phyloP scores from a whole-genome alignment of 805 yeast species.

The Metschnikowia aberdeeniae region DNA sequence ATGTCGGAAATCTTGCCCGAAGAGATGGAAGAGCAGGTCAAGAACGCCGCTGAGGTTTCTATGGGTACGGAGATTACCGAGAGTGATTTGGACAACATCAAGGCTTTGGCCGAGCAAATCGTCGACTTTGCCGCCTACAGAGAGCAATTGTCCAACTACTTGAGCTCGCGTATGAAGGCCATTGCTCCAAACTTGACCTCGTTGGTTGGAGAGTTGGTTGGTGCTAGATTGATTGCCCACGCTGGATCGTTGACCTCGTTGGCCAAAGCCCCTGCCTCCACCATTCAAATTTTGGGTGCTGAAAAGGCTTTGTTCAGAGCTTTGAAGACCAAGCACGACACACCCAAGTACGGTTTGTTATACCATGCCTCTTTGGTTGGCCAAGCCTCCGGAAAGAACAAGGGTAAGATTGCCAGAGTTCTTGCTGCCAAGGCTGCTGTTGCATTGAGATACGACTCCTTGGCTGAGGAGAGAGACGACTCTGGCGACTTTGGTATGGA shows the following conservation, averaged over 20 bases:
- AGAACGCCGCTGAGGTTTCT: conserved; percentile 95
- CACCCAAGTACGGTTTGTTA: conserved; percentile 93
- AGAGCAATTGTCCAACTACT: conserved; percentile 89
- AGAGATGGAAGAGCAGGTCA: conserved; percentile 56
- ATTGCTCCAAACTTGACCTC: conserved; percentile 97
- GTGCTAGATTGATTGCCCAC: conserved; percentile 96
- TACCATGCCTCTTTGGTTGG: conserved; percentile 95
- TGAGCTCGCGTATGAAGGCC: conserved; percentile 94
- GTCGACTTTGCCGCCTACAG: conserved; percentile 95
- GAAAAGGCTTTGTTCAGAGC: conserved; percentile 97
- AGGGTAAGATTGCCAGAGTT: conserved; percentile 98
- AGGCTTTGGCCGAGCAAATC: conserved; percentile 90
- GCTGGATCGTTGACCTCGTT: conserved; percentile 96
- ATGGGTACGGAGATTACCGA: conserved; percentile 99
- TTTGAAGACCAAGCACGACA: conserved; percentile 91
- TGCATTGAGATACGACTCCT: conserved; percentile 92
- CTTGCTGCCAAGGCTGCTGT: conserved; percentile 98
- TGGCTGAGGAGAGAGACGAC: conserved; percentile 95
- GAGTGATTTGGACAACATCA: conserved; percentile 80
- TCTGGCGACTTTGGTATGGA: conserved; percentile 89
- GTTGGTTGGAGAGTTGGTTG: conserved; percentile 97
- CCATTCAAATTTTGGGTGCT: conserved; percentile 97
- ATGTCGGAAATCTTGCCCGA: conserved; percentile 50
- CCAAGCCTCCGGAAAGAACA: conserved; percentile 91
- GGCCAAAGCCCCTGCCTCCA: conserved; percentile 98